Base-by-base conservation (phyloP, 2,329 filamentous ascomycete species). In the Claviceps capensis region DNA sequence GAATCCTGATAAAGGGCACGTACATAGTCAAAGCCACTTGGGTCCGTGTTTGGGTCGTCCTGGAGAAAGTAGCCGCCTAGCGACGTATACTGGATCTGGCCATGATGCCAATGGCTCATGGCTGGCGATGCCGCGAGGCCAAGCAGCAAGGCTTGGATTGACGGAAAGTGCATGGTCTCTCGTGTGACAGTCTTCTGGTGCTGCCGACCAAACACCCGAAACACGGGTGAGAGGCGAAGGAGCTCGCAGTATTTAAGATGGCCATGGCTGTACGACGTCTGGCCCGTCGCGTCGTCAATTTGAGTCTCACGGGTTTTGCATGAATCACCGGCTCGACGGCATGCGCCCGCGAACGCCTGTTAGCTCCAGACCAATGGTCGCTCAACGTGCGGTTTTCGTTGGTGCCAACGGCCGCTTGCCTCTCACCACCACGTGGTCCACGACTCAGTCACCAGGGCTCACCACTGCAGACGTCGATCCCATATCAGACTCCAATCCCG, bases 1-100 rank as follows among this genome's bases (percentile, higher is more conserved):
- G 40, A 5, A 22, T 9, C 40, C 30, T 40, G 22, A 16, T 11
- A 22, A 19, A 44, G 19, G 13, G 19, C 19, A 60, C 73, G 60
- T 63, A 85, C 82, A 60, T 85, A 85, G 65, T 85, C 79, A 63
- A 85, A 86, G 2, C 66, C 74, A 2, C 62, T 67, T 1, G 79
- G 65, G 52, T 78, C 67, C 0, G 82, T 85, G 4, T 68, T 60
- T 0, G 70, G 60, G 22, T 83, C 74, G 60, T 85, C 82, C 59
- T 86, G 82, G 22, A 79, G 66, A 59, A 86, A 86, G 63, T 81
- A 79, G 0, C 79, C 82, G 0, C 71, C 67, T 0, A 85, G 71
- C 0, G 81, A 76, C 0, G 74, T 77, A 61, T 83, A 85, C 53
- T 76, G 75, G 61, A 82, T 73, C 52, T 76, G 71, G 41, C 63